phyloP scores from a whole-genome alignment of 225 moss, liverwort and hornwort genomes.

The Anthoceros angustus region DNA sequence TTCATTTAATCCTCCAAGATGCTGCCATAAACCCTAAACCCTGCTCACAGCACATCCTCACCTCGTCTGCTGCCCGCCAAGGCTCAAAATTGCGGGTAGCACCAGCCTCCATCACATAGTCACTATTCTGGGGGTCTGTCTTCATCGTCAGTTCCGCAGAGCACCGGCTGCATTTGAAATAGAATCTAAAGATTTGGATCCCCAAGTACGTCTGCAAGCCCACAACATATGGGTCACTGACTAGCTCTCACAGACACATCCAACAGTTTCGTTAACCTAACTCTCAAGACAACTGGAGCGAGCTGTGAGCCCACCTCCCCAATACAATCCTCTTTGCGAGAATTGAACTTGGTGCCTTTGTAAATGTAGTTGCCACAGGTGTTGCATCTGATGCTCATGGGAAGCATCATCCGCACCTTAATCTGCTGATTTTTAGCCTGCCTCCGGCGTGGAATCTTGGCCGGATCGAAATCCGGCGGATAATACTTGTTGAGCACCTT shows the following conservation, averaged over 20 bases:
- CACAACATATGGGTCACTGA: not conserved
- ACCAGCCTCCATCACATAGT: not conserved
- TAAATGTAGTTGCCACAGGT: not conserved
- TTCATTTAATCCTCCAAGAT: too few relatives aligned
- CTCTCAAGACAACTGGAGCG: too few relatives aligned
- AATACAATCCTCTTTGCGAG: not conserved
- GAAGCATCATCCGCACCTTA: slow-evolving; percentile 3
- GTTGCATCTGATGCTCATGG: slow-evolving; percentile 4
- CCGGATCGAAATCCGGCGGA: not conserved
- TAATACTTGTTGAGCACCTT: too few relatives aligned
- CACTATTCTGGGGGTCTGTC: not conserved
- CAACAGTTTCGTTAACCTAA: not conserved
- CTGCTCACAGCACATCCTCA: not conserved
- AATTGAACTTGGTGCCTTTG: slow-evolving; percentile 2
- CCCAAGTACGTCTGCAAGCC: not conserved
- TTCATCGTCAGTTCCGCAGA: not conserved
- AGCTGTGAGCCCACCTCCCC: not conserved
- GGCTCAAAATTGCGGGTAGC: not conserved
- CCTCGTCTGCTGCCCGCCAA: not conserved
- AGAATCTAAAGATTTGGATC: not conserved
- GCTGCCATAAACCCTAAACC: too few relatives aligned
- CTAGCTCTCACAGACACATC: not conserved
- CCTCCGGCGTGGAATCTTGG: not conserved
- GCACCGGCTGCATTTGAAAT: slow-evolving; percentile 4
- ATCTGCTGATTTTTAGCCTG: not conserved